phyloP scores from a whole-genome alignment of 768 basidiomycete species.

The Pleurotus ostreatus region DNA sequence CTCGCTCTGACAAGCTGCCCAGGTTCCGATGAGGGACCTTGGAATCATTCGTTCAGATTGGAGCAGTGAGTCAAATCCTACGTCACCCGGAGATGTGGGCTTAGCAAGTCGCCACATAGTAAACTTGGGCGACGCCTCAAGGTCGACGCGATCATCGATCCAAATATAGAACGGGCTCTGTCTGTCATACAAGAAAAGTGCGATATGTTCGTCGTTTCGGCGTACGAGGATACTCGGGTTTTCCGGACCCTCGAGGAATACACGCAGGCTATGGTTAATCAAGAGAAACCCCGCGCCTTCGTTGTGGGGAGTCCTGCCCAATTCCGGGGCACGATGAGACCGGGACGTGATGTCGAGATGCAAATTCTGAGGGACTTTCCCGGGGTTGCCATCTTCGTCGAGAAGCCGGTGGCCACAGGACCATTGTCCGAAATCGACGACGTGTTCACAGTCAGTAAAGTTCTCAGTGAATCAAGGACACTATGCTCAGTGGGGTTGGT shows the following conservation, averaged over 20 bases:
- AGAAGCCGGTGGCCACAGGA: conserved; percentile 91
- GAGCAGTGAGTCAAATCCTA: conserved; percentile 58
- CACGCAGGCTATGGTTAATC: conserved; percentile 53
- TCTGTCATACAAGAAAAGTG: conserved; percentile 84
- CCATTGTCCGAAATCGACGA: conserved; percentile 62
- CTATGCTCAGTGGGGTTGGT: conserved; percentile 85
- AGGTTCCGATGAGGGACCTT: conserved; percentile 86
- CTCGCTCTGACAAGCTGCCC: neutral
- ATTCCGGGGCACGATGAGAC: conserved; percentile 75
- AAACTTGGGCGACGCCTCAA: conserved; percentile 95
- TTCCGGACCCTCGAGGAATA: conserved; percentile 87
- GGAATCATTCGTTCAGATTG: conserved; percentile 89
- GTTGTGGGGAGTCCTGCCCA: conserved; percentile 88
- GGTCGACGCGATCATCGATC: conserved; percentile 92
- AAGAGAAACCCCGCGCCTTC: conserved; percentile 74
- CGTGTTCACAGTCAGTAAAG: conserved; percentile 65
- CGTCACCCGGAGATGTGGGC: no score
- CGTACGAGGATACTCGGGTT: conserved; percentile 85
- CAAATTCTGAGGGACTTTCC: conserved; percentile 87
- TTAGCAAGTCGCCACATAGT: conserved; percentile 29
- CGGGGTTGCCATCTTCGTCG: conserved; percentile 82
- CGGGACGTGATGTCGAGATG: conserved; percentile 80
- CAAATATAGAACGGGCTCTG: conserved; percentile 74
- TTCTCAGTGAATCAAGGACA: conserved; percentile 62
- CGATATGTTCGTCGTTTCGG: conserved; percentile 88